Evolutionary conservation across 2,329 filamentous ascomycete species (phyloP), one percentile per base, ranked within the genome.

Genomic region (Mollisia scopiformis): DNA sequence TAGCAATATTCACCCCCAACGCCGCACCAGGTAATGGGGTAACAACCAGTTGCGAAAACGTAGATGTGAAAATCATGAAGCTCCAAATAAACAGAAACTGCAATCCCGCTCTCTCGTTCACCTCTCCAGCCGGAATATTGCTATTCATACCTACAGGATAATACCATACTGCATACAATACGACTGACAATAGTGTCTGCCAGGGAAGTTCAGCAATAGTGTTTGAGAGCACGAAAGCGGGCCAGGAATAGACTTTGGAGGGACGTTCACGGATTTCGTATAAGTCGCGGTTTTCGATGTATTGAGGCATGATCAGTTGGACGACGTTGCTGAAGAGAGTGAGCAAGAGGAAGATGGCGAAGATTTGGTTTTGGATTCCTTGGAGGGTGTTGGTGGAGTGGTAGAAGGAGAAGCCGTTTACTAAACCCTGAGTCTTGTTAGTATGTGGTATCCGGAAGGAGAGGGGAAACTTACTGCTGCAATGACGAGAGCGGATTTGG

Each of bases 121-220:
- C 82, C n/a, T n/a, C n/a, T n/a, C n/a, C n/a, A n/a, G n/a, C n/a
- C n/a, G n/a, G n/a, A n/a, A n/a, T n/a, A n/a, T n/a, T n/a, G n/a
- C n/a, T n/a, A n/a, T n/a, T 92, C 83, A 93, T 89, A 23, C 94
- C 84, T 1, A 96, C 84, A 1, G 92, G 91, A 73, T 93, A 96
- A 80, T 96, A 96, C 84, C 89, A 93, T 73, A 82, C 87, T 70
- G 91, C 82, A 79, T 81, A 96, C 79, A 93, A 88, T 68, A 95
- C 77, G 23, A 88, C 81, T 1, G 86, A 84, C 82, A 91, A 88
- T 47, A 94, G 76, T 21, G 46, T n/a, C 73, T 95, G 91, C 87
- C 90, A 96, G 0, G 92, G 91, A 3, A 96, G 79, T 75, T 96
- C 93, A 61, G 93, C 91, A 33, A 92, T 77, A 66, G 96, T 90